Conservation (phyloP, 2,329 filamentous ascomycete genomes). For the Aciculosporium take region DNA sequence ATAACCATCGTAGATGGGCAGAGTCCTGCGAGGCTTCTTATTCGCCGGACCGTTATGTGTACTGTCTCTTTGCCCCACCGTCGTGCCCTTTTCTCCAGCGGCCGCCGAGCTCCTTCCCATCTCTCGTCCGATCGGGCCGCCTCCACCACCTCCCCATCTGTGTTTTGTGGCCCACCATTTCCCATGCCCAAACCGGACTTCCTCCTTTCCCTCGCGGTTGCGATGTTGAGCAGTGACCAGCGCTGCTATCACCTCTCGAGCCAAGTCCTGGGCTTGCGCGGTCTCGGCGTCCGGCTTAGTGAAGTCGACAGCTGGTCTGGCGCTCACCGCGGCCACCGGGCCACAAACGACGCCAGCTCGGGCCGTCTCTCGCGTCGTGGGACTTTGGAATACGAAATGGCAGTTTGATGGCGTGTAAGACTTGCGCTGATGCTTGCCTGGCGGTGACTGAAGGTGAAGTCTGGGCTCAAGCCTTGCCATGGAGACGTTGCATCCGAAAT, state of each 20-base stretch:
- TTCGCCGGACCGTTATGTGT: conserved; percentile 12
- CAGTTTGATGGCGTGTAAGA: conserved; percentile 46
- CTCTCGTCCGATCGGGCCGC: conserved; percentile 49
- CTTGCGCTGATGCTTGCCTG: conserved; percentile 19
- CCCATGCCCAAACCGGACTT: conserved; percentile 41
- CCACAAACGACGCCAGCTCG: conserved; percentile 46
- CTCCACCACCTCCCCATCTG: conserved; percentile 49
- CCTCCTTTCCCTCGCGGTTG: conserved; percentile 39
- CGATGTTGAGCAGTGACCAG: conserved; percentile 51
- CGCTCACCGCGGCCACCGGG: conserved; percentile 45
- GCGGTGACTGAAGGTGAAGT: conserved; percentile 34
- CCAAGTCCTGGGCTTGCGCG: conserved; percentile 49
- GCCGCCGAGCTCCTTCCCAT: conserved; percentile 32
- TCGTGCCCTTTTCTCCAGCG: conserved; percentile 31
- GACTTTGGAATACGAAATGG: conserved; percentile 46
- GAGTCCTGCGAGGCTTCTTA: conserved; percentile 39
- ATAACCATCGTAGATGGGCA: conserved; percentile 49
- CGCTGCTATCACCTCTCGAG: conserved; percentile 44
- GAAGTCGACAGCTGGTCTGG: conserved; percentile 41
- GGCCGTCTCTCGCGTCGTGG: conserved; percentile 44
- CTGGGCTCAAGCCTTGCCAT: conserved; percentile 44
- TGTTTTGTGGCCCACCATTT: conserved; percentile 48
- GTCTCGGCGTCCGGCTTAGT: conserved; percentile 25
- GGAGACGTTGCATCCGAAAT: conserved; percentile 49
- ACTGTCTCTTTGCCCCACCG: conserved; percentile 13